phyloP scores from a whole-genome alignment of 345 rosid genomes.

The Syzygium aromaticum region DNA sequence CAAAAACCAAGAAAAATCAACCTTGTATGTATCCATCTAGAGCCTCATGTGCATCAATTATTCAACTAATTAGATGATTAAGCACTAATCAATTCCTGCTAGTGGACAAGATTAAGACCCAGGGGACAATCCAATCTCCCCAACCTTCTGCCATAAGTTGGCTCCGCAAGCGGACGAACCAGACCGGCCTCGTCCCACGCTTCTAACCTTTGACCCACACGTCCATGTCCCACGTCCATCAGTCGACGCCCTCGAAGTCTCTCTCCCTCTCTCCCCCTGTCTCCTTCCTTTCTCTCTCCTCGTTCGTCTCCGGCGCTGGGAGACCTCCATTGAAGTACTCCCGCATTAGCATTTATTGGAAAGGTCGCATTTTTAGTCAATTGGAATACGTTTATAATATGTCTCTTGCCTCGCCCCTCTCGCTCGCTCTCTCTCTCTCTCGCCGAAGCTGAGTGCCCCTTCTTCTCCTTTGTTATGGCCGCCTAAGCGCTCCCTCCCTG shows the following conservation, averaged over 20 bases:
- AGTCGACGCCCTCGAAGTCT: neutral
- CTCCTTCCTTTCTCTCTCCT: neutral
- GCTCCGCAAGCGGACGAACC: neutral
- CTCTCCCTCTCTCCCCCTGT: neutral
- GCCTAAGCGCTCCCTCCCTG: neutral
- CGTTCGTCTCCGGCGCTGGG: neutral
- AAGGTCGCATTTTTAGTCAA: neutral
- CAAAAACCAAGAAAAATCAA: no score
- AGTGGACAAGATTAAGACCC: neutral
- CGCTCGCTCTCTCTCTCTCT: neutral
- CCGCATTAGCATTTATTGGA: neutral
- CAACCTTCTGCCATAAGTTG: neutral
- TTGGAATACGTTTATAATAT: neutral
- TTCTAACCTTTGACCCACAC: neutral
- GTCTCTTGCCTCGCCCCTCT: neutral
- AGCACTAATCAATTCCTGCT: neutral
- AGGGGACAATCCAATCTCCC: neutral
- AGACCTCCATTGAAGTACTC: neutral
- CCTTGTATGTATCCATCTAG: neutral
- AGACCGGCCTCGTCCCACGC: neutral
- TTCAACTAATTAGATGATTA: neutral
- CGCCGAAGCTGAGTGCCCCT: neutral
- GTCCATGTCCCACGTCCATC: neutral
- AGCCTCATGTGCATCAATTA: neutral
- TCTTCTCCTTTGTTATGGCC: neutral